Base-by-base conservation (phyloP, 768 basidiomycete genomes). In the Amanita exitialis region DNA sequence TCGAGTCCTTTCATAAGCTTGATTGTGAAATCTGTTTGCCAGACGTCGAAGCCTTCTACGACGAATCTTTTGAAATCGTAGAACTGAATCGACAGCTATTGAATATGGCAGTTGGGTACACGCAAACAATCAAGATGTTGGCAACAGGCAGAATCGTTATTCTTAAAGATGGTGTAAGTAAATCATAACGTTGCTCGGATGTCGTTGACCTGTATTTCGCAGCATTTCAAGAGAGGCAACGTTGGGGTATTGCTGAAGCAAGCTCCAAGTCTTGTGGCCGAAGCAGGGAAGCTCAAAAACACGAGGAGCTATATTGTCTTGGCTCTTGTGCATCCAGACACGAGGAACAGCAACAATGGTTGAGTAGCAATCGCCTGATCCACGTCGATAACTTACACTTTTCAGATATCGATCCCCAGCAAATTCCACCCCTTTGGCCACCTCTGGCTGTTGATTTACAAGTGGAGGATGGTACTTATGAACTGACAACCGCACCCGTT, bases 361-460 rank as follows among this genome's bases (percentile, higher is more conserved):
- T 57, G 18, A 20, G 15, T 34, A 21, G 9, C 27, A 6, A 15
- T n/a, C 2, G 27, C 32, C 23, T 44, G 9, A 12, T 44, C 30
- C 2, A 16, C n/a, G 49, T 16, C 30, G 18, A 34, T 23, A 27
- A 36, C 13, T 30, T 25, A 21, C 44, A 23, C n/a, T 38, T 44
- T 32, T 6, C 20, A 91, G 90, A 87, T 58, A 59, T 79, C 28
- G 75, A 82, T 38, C 60, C 63, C 25, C 70, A 78, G 54, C 68
- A 71, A 4, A 64, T 90, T 13, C 72, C 86, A 8, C 96, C 96
- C 3, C 65, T 62, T 37, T 97, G 92, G 92, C 90, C 90, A 0
- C 78, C 85, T 3, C 61, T 58, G 1, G 71, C 82, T 1, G 63
- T 65, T 16, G 69, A 66, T 1, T 61, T 86, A 13, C 54, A 69